These are phyloP conservation scores for Cystobasidium sp. DNA, from an alignment of 1,284 basidiomycete genomes.

Conservation along the genomic window DNA sequence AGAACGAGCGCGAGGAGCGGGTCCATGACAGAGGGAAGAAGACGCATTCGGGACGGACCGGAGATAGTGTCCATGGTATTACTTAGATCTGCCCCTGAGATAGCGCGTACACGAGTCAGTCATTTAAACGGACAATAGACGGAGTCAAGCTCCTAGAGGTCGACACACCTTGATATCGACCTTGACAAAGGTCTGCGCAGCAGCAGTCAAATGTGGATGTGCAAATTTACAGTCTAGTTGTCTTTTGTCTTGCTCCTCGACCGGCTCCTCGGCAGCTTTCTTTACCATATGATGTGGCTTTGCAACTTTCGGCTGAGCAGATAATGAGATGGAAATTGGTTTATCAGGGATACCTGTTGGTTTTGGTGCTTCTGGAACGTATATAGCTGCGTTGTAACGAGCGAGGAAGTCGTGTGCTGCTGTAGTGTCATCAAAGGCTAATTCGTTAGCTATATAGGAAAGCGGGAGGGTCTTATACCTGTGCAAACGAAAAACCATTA, in stretches of 20 bases:
- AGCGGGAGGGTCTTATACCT: conserved; percentile 83
- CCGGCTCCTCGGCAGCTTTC: conserved; percentile 12
- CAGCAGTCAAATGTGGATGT: conserved; percentile 57
- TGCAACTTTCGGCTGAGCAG: conserved; percentile 20
- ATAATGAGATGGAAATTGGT: conserved; percentile 42
- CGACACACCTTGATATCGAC: conserved; percentile 60
- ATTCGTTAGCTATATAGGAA: conserved; percentile 74
- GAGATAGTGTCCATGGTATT: background rate
- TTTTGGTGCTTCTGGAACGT: conserved; percentile 59
- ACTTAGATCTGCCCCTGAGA: conserved; percentile 37
- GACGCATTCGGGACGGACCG: too few relatives aligned
- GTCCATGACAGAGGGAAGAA: too few relatives aligned
- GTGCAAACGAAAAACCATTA: conserved; percentile 27
- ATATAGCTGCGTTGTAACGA: conserved; percentile 71
- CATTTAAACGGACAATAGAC: background rate
- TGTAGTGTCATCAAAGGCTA: conserved; percentile 75
- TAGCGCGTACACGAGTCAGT: background rate
- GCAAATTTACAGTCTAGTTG: conserved; percentile 61
- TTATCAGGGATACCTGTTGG: conserved; percentile 22
- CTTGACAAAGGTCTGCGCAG: conserved; percentile 60
- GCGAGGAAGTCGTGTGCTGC: conserved; percentile 73
- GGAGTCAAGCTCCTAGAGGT: background rate
- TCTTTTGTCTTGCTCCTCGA: conserved; percentile 48
- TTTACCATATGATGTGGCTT: conserved; percentile 15
- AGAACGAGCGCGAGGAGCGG: too few relatives aligned